phyloP scores from a whole-genome alignment of 257 asterid species.

The Coffea canephora region DNA sequence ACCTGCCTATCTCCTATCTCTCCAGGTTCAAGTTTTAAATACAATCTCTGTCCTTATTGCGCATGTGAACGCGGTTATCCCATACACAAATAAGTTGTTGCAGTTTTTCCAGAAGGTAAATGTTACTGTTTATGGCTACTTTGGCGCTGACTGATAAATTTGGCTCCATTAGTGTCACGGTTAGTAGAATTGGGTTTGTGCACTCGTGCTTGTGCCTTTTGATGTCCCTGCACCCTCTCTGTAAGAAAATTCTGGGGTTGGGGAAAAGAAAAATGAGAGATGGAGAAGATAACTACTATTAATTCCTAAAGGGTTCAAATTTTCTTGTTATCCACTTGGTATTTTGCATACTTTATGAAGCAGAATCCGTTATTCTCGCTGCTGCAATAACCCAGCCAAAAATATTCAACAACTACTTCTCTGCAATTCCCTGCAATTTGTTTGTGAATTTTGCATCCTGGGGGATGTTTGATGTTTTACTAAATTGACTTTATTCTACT shows the following conservation, averaged over 20 bases:
- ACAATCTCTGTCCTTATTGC: conserved; percentile 82
- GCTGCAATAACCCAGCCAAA: background rate
- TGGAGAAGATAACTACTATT: background rate
- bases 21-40: conserved; percentile 94
- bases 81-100: conserved; percentile 77
- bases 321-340: background rate
- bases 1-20: background rate
- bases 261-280: background rate
- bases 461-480: background rate
- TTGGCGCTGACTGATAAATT: background rate
- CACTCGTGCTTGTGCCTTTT: conserved; percentile 3
- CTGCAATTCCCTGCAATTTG: background rate
- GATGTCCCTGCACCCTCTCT: background rate
- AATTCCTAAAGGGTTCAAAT: background rate
- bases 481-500: background rate
- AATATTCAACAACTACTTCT: background rate
- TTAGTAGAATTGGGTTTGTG: background rate
- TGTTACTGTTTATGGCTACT: background rate
- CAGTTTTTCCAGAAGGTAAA: conserved; percentile 84
- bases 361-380: background rate
- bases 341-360: background rate
- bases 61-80: conserved; percentile 62
- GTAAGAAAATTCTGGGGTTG: background rate
- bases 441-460: conserved; percentile 4
- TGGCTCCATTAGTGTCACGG: background rate